Percentiles rank a stretch among this genome's conserved stretches.
phyloP scores from a whole-genome alignment of 2,329 filamentous ascomycete genomes.

The Conoideocrella luteorostrata region DNA sequence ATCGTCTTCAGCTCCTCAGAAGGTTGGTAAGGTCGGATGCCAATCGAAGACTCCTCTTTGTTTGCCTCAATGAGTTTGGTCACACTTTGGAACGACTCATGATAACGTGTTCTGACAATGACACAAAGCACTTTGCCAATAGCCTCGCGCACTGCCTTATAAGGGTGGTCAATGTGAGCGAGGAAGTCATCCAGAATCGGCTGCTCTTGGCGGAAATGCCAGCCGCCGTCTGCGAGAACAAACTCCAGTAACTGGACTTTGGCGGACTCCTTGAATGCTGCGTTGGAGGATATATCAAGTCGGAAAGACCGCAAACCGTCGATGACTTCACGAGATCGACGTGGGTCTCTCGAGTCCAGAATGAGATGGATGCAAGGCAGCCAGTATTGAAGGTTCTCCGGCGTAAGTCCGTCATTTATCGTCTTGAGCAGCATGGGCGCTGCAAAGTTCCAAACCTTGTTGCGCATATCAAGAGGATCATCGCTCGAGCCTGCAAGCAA shows the following conservation, averaged over 20 bases:
- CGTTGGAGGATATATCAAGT: conserved; percentile 89
- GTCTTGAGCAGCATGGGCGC: conserved; percentile 82
- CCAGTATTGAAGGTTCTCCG: conserved; percentile 94
- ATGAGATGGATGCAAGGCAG: conserved; percentile 87
- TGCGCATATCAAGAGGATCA: conserved; percentile 64
- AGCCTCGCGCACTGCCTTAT: conserved; percentile 92
- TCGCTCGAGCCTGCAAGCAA: conserved; percentile 77
- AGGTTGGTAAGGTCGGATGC: conserved; percentile 76
- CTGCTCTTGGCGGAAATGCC: conserved; percentile 90
- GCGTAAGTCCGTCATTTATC: conserved; percentile 86
- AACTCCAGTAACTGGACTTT: conserved; percentile 91
- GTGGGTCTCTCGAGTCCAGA: conserved; percentile 81
- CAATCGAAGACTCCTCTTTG: conserved; percentile 72
- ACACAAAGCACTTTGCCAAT: conserved; percentile 85
- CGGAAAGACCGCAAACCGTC: conserved; percentile 78
- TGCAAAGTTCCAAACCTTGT: conserved; percentile 79
- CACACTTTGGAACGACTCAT: conserved; percentile 86
- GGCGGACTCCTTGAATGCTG: conserved; percentile 96
- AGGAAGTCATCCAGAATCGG: conserved; percentile 88
- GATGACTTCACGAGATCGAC: conserved; percentile 78
- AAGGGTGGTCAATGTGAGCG: conserved; percentile 88
- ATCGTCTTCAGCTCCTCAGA: conserved; percentile 65
- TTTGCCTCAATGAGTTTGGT: conserved; percentile 69
- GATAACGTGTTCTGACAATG: conserved; percentile 86
- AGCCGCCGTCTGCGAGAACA: conserved; percentile 78